These are phyloP conservation scores for Microthlaspi erraticum DNA, from an alignment of 345 rosid genomes.

Conservation along the genomic window DNA sequence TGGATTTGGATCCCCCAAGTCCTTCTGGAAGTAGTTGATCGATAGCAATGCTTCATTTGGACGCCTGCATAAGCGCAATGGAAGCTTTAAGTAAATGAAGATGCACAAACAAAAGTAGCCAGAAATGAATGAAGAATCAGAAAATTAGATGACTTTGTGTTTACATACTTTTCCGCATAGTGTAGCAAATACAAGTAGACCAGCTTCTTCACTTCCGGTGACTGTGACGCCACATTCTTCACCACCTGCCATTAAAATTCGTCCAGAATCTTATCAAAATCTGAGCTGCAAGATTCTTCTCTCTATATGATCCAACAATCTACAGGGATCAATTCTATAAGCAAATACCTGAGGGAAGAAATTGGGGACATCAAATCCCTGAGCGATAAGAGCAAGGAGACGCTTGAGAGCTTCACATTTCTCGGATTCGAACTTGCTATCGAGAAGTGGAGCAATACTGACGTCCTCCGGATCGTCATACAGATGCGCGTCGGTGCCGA, in stretches of 20 bases:
- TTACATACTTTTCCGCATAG: conserved; percentile 88
- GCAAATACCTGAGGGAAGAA: conserved; percentile 85
- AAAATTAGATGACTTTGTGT: neutral
- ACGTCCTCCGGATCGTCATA: conserved; percentile 98
- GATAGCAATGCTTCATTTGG: conserved; percentile 97
- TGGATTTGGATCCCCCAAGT: conserved; percentile 94
- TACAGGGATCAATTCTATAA: neutral
- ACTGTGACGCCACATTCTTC: conserved; percentile 91
- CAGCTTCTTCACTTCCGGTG: conserved; percentile 94
- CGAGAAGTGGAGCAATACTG: conserved; percentile 79
- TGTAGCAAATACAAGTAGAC: conserved; percentile 93
- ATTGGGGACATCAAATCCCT: conserved; percentile 96
- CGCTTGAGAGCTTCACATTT: conserved; percentile 97
- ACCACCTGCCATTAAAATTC: conserved; percentile 67
- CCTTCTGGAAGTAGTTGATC: conserved; percentile 93
- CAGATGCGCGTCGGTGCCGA: conserved; percentile 96
- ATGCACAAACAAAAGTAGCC: neutral
- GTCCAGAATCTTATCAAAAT: conserved; percentile 1
- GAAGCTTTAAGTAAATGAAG: conserved; percentile 5
- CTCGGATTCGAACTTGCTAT: conserved; percentile 93
- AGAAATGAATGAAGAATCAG: neutral
- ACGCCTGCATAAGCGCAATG: conserved; percentile 57
- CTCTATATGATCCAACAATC: conserved; percentile 1
- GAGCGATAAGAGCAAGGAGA: conserved; percentile 90
- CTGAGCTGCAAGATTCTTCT: neutral